Conservation (phyloP, 768 basidiomycete genomes). For the Hemileccinum impolitum region DNA sequence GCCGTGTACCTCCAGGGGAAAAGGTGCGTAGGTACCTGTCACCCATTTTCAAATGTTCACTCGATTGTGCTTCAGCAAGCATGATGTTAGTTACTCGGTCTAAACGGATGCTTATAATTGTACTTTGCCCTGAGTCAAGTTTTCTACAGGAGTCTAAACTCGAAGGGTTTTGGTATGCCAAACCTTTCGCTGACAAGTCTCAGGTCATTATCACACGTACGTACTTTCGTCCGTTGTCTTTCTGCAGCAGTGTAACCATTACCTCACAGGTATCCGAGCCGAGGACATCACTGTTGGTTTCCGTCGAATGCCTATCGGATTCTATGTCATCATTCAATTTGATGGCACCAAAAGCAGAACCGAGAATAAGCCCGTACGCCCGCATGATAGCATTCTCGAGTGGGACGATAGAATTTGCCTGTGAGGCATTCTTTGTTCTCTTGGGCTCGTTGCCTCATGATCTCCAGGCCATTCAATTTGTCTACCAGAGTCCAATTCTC, state of each 20-base stretch:
- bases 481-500: no score
- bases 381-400: no score
- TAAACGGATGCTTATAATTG: no score
- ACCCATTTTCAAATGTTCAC: neutral
- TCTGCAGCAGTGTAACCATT: neutral
- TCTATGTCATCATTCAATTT: neutral
- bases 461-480: no score
- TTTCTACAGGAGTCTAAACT: no score
- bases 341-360: no score
- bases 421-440: no score
- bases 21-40: neutral
- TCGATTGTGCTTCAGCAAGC: neutral
- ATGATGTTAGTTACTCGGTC: no score
- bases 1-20: neutral
- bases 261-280: slow-evolving; percentile 3
- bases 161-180: neutral
- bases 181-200: neutral
- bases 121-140: no score
- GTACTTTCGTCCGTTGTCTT: neutral
- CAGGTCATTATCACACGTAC: slow-evolving; percentile 1
- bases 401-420: no score
- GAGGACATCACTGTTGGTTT: slow-evolving; percentile 4
- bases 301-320: slow-evolving; percentile 6
- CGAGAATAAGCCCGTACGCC: no score
- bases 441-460: no score